Percentiles rank a stretch among this genome's conserved stretches.
Evolutionary conservation across 73 alveolate genomes (phyloP).

Genomic region (Uronychia setigera): DNA sequence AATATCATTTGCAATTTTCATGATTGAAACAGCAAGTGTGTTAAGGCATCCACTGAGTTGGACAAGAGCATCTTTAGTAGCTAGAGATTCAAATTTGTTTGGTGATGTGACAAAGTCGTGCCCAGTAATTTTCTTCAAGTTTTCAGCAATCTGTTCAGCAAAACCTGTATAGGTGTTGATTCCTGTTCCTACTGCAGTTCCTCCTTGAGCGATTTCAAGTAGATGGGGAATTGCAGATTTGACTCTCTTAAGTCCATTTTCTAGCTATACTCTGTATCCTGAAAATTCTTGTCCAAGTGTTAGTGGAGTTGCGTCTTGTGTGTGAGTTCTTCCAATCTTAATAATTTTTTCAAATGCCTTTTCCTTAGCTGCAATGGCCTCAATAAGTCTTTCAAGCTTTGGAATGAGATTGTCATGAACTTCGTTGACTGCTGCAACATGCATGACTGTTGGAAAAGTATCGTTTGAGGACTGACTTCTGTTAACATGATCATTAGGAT

Average conservation of each 20-base stretch:
- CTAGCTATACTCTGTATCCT: slow-evolving; percentile 94
- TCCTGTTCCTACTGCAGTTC: slow-evolving; percentile 99
- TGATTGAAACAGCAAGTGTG: slow-evolving; percentile 92
- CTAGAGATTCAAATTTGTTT: slow-evolving; percentile 96
- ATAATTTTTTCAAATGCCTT: slow-evolving; percentile 92
- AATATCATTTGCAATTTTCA: slow-evolving; percentile 98
- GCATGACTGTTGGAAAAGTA: slow-evolving; percentile 99
- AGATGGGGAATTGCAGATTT: slow-evolving; percentile 83
- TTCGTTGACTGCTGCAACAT: slow-evolving; percentile 95
- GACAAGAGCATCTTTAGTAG: slow-evolving; percentile 98
- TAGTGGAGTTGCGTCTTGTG: slow-evolving; percentile 99
- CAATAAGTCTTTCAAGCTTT: slow-evolving; percentile 63
- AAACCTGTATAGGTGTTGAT: slow-evolving; percentile 95
- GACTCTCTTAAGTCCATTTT: slow-evolving; percentile 82
- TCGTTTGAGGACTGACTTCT: slow-evolving; percentile 97
- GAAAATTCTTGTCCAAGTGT: slow-evolving; percentile 99
- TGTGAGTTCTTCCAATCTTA: slow-evolving; percentile 99
- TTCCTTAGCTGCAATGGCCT: slow-evolving; percentile 79
- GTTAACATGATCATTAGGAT: slow-evolving; percentile 99
- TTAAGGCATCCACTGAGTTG: slow-evolving; percentile 91
- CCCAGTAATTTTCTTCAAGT: slow-evolving; percentile 92
- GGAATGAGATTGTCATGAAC: slow-evolving; percentile 64
- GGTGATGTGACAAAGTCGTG: slow-evolving; percentile 84
- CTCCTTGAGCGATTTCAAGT: slow-evolving; percentile 97
- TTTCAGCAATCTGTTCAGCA: slow-evolving; percentile 89